phyloP scores from a whole-genome alignment of 805 yeast species.

The Kuraishia ogatae region DNA sequence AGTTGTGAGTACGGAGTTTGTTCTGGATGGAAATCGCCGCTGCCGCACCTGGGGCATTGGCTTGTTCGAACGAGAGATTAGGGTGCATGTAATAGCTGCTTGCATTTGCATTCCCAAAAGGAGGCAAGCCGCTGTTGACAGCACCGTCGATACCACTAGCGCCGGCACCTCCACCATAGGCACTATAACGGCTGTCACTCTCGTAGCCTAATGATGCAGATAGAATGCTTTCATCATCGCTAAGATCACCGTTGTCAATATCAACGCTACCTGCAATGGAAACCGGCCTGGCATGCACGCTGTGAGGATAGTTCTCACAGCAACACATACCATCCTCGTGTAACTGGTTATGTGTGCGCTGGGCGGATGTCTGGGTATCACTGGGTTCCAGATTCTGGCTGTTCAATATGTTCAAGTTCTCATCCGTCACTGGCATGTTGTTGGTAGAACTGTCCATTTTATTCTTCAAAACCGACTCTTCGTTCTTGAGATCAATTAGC shows the following conservation, averaged over 20 bases:
- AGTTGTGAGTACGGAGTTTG: slow-evolving; percentile 31
- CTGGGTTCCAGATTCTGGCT: slow-evolving; percentile 10
- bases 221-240: slow-evolving; percentile 34
- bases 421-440: slow-evolving; percentile 17
- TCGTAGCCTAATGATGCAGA: slow-evolving; percentile 11
- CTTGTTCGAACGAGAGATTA: slow-evolving; percentile 46
- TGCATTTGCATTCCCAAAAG: slow-evolving; percentile 7
- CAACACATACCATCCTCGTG: slow-evolving; percentile 42
- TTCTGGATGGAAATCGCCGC: slow-evolving; percentile 53
- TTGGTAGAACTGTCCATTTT: slow-evolving; percentile 13
- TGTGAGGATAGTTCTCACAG: slow-evolving; percentile 43
- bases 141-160: not conserved
- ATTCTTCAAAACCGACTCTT: slow-evolving; percentile 38
- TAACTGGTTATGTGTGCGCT: not conserved
- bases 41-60: slow-evolving; percentile 71
- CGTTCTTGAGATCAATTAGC: slow-evolving; percentile 54
- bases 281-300: slow-evolving; percentile 55
- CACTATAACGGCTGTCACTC: slow-evolving; percentile 1
- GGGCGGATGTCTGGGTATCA: not conserved
- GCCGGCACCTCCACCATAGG: not conserved
- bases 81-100: slow-evolving; percentile 1
- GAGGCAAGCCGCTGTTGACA: not conserved
- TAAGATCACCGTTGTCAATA: slow-evolving; percentile 34
- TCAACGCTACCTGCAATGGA: slow-evolving; percentile 57
- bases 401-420: slow-evolving; percentile 20